A percentile compares a stretch with the other conserved stretches of the same genome.
phyloP scores from a whole-genome alignment of 2,329 filamentous ascomycete genomes.

The Fusarium aywerte region DNA sequence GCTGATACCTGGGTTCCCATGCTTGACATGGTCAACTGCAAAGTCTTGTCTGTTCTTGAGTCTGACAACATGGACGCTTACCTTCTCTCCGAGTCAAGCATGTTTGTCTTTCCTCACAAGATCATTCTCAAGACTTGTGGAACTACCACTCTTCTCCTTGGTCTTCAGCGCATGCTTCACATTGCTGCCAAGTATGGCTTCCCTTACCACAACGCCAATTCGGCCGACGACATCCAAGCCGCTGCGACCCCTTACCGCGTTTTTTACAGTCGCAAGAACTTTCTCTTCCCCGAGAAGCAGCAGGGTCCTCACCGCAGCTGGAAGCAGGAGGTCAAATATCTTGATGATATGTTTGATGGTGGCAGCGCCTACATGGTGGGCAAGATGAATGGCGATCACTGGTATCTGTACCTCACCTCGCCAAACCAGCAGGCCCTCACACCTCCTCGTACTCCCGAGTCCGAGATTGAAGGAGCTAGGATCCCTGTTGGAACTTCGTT shows the following conservation, averaged over 20 bases:
- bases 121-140: constrained; percentile 98
- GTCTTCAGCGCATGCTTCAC: constrained; percentile 89
- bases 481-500: constrained; percentile 62
- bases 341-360: constrained; percentile 90
- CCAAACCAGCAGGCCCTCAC: constrained; percentile 81
- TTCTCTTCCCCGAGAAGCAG: constrained; percentile 94
- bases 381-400: constrained; percentile 99
- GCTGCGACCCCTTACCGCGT: constrained; percentile 92
- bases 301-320: constrained; percentile 95
- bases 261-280: constrained; percentile 99
- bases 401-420: constrained; percentile 97
- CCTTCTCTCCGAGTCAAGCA: constrained; percentile 97
- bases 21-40: constrained; percentile 98
- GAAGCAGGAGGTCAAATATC: constrained; percentile 92
- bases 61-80: constrained; percentile 97
- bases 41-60: constrained; percentile 92
- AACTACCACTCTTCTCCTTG: constrained; percentile 91
- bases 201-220: constrained; percentile 76
- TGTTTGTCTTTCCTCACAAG: constrained; percentile 99
- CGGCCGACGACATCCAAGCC: constrained; percentile 73
- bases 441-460: constrained; percentile 80
- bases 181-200: constrained; percentile 93
- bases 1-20: constrained; percentile 92
- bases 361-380: constrained; percentile 99
- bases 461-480: constrained; percentile 60